Evolutionary conservation across 2,329 filamentous ascomycete species (phyloP), one percentile per base, ranked within the genome.

Genomic region (Pseudogymnoascus sp.): DNA sequence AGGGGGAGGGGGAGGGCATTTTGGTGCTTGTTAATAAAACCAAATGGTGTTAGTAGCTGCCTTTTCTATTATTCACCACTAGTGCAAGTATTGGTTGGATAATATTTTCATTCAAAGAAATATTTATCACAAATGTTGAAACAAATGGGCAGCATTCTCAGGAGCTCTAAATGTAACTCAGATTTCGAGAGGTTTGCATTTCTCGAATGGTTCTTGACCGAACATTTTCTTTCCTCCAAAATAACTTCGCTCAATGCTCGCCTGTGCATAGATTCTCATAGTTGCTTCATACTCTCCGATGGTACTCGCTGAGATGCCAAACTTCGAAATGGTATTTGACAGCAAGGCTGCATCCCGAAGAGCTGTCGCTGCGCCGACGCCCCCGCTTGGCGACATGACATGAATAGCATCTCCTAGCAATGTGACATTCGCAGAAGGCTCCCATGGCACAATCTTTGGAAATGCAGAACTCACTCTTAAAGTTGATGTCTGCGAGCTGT

Each of bases 361-460:
- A 7, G 15, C 39, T 6, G 39, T 41, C 40, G 24, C 40, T 2
- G 39, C 39, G 5, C 40, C 40, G 40, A 44, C 40, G 6, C 40
- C 40, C 13, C 40, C 40, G 10, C 9, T 44, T 41, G 39, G 39
- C 5, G 39, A 41, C 64, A 66, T 65, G 4, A 59, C 65, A 58
- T 65, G 64, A 21, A 63, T 47, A 4, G 63, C 61, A 59, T 66
- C 65, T 13, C 65, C 64, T 1, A 65, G 15, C 41, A 66, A 58
- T 7, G 62, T 60, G 8, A 66, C 63, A 4, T 40, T 41, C 5
- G 8, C 40, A n/a, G 54, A 63, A 9, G 63, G 59, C 8, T 41
- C 11, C 62, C 63, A 65, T 7, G 59, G 60, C 37, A 61, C 60
- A 3, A 39, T 60, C n/a, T 63, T 47, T 37, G 62, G 63, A 31